Percentiles rank a stretch among this genome's conserved stretches.
These are phyloP conservation scores for Penicillium sp. DNA, from an alignment of 2,329 filamentous ascomycete genomes.

Conservation along the genomic window DNA sequence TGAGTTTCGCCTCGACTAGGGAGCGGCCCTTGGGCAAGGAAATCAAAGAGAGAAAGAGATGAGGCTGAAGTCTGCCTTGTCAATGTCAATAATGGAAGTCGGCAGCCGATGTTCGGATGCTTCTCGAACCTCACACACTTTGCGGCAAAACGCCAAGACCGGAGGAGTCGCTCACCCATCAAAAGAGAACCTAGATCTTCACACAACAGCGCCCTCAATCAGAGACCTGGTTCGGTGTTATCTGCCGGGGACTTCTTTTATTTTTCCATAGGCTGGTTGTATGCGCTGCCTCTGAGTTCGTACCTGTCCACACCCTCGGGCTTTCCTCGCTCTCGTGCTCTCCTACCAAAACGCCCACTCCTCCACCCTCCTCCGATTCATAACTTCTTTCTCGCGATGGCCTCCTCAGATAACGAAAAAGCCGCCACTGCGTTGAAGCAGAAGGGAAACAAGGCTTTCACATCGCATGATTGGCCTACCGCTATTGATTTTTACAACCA, in stretches of 20 bases:
- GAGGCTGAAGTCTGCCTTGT: not conserved
- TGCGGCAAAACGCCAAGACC: constrained; percentile 37
- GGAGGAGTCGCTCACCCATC: constrained; percentile 23
- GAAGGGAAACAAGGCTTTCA: constrained; percentile 92
- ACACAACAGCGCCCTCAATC: not conserved
- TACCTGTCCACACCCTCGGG: not conserved
- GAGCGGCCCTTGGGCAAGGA: not conserved
- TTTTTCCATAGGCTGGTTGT: not conserved
- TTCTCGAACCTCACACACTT: constrained; percentile 28
- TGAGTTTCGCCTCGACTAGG: not conserved
- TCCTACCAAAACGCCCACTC: constrained; percentile 21
- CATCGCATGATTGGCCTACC: constrained; percentile 79
- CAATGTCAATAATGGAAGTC: not conserved
- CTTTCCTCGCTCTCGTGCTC: constrained; percentile 20
- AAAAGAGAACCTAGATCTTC: constrained; percentile 3
- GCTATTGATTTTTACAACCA: constrained; percentile 85
- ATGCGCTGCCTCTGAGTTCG: not conserved
- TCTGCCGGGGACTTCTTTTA: not conserved
- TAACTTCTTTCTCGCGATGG: constrained; percentile 35
- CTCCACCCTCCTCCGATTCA: constrained; percentile 21
- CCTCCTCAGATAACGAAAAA: constrained; percentile 60
- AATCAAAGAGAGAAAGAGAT: not conserved
- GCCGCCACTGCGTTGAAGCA: constrained; percentile 86
- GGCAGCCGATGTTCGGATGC: constrained; percentile 22
- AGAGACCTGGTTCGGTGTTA: not conserved